Evolutionary conservation across 1,284 basidiomycete genomes (phyloP).

Genomic region (Paramarasmius palmivorus): DNA sequence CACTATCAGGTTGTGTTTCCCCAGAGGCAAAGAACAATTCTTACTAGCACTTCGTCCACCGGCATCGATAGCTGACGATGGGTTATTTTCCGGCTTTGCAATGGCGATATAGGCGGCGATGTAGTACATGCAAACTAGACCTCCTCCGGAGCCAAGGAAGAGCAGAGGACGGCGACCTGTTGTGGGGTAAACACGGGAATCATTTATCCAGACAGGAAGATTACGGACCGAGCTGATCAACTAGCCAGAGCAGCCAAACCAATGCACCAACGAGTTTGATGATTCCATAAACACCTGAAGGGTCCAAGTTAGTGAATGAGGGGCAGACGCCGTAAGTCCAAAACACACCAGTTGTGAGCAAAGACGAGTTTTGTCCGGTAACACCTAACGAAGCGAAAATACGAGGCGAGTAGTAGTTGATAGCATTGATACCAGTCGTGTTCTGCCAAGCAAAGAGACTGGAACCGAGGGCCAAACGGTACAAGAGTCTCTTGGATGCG

Average conservation of each 20-base stretch:
- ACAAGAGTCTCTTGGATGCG: conserved; percentile 23
- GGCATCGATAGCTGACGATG: conserved; percentile 19
- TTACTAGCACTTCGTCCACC: conserved; percentile 30
- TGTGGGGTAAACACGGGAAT: conserved; percentile 29
- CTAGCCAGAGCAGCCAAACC: conserved; percentile 19
- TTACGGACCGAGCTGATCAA: conserved; percentile 26
- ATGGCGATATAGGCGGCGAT: conserved; percentile 37
- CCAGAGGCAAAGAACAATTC: conserved; percentile 9
- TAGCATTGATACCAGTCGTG: conserved; percentile 39
- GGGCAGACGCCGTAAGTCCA: conserved; percentile 37
- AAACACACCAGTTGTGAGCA: conserved; percentile 51
- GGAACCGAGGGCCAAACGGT: conserved; percentile 27
- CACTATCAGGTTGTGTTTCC: no score
- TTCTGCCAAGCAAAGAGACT: conserved; percentile 37
- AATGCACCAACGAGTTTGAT: conserved; percentile 34
- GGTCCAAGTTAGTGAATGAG: no score
- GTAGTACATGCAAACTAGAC: conserved; percentile 41
- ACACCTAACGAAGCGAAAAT: conserved; percentile 45
- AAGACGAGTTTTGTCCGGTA: conserved; percentile 34
- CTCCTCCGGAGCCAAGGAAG: conserved; percentile 41
- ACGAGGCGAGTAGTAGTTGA: conserved; percentile 43
- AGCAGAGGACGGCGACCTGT: conserved; percentile 35
- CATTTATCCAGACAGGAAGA: conserved; percentile 28
- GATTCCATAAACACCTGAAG: conserved; percentile 13
- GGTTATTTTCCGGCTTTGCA: conserved; percentile 25